Evolutionary conservation across 2,329 filamentous ascomycete genomes (phyloP), one percentile per base, ranked within the genome.

Genomic region (Colletotrichum sp.): DNA sequence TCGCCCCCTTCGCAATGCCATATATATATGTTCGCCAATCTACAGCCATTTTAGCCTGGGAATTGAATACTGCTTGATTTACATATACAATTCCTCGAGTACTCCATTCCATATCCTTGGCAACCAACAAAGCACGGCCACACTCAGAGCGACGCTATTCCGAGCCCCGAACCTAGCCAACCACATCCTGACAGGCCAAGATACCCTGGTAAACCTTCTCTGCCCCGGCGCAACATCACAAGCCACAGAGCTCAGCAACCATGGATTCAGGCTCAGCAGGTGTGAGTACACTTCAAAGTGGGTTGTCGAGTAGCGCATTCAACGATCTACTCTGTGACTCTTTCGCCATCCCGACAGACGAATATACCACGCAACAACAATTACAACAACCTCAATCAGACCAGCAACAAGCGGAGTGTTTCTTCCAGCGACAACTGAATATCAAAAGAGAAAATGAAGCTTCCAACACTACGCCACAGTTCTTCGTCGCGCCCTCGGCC

Each of bases 271-370:
- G 32, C 38, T 24, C 43, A 16, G 24, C n/a, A 34, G 36, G 69
- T 59, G 63, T 63, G 21, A 64, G 58, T 58, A 26, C 18, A 24
- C 43, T 63, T 58, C 69, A 73, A 68, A 32, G 73, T 73, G 73
- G 63, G 69, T 59, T 73, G 13, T 12, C 67, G 14, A 26, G 21
- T 16, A 65, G 26, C 30, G 61, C 67, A 26, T 30, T 32, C 26
- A 21, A 30, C 8, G 12, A 38, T 8, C 6, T 26, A 14, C n/a
- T 52, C 14, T n/a, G 58, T 34, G 34, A 64, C 63, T 18, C 26
- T 10, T 30, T 26, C 13, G 32, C 58, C 43, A 32, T 10, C 28
- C 48, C 28, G 9, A 18, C 48, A 75, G 63, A 24, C 21, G 21
- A 14, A 9, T 43, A 52, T 34, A 10, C 28, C 16, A 3, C 36